Base-by-base conservation (phyloP, 495 filamentous ascomycete species). In the Filosporella fistucella region DNA sequence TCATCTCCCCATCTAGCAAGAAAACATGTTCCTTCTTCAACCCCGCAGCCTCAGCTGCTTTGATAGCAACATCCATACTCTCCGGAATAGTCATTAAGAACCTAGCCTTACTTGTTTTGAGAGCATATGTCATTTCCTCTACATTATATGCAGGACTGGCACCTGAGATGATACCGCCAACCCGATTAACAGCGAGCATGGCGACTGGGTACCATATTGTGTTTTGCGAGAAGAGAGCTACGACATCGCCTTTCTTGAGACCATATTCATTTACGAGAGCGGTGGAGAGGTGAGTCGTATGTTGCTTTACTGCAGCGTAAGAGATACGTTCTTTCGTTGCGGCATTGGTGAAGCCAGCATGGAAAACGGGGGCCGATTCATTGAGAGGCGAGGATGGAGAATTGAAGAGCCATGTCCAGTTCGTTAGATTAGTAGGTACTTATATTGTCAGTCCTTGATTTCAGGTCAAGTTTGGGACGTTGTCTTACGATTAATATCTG, bases 91-190 rank as follows among this genome's bases (percentile, higher is more conserved):
- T 77, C 47, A 88, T 59, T 10, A 91, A 64, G 53, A 84, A 83
- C 24, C 58, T 77, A 0, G 88, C 80, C 82, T 23, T 58, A 74
- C 0, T 88, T 76, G 0, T 72, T 81, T 44, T 76, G 82, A 66
- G 88, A 78, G 39, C 78, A 65, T 38, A 95, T 65, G 64, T 91
- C 89, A 60, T 84, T 61, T 91, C 88, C 12, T 84, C 67, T 0
- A 74, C 78, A 1, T 84, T 93, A 66, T 96, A 96, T 1, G 78
- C 76, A 16, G 91, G 91, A 60, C 94, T 95, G 6, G 89, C 89
- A 0, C 91, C 86, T 2, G 81, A 86, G 18, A 88, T 63, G 41
- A 84, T 68, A 21, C 86, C 91, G 37, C 88, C 91, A 0, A 89
- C 84, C 81, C 88, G 95, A 54, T 83, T 80, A 4, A 76, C 69